These are phyloP conservation scores for Hypomontagnella submonticulosa DNA, from an alignment of 495 filamentous ascomycete species.

Conservation along the genomic window DNA sequence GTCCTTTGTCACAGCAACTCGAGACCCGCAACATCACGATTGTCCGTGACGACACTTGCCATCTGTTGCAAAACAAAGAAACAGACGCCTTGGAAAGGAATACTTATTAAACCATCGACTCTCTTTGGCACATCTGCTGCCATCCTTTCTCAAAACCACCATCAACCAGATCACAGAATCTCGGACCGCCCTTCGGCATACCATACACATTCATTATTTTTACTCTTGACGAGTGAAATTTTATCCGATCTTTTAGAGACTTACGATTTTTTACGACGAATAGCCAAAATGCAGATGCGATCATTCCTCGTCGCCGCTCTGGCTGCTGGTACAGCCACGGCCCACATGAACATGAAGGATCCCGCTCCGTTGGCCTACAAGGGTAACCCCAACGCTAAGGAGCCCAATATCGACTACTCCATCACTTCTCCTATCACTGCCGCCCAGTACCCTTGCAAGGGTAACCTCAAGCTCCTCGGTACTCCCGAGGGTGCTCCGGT, in stretches of 20 bases:
- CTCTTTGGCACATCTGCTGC: slow-evolving; percentile 15
- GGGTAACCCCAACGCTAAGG: slow-evolving; percentile 59
- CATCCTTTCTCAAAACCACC: slow-evolving; percentile 6
- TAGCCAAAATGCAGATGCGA: slow-evolving; percentile 52
- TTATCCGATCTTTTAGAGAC: neutral
- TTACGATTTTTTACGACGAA: slow-evolving; percentile 14
- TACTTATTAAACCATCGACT: slow-evolving; percentile 23
- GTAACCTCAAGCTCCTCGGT: slow-evolving; percentile 66
- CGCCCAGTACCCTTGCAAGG: slow-evolving; percentile 73
- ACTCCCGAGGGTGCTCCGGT: slow-evolving; percentile 57
- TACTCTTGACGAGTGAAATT: slow-evolving; percentile 23
- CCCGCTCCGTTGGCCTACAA: slow-evolving; percentile 67
- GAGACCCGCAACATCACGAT: slow-evolving; percentile 18
- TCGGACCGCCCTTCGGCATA: slow-evolving; percentile 33
- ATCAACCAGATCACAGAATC: slow-evolving; percentile 25
- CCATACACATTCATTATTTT: slow-evolving; percentile 31
- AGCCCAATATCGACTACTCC: slow-evolving; percentile 62
- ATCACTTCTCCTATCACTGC: slow-evolving; percentile 65
- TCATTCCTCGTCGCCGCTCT: slow-evolving; percentile 45
- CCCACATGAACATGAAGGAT: slow-evolving; percentile 69
- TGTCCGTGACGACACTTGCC: slow-evolving; percentile 12
- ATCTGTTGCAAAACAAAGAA: slow-evolving; percentile 28
- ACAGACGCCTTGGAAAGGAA: too few relatives aligned
- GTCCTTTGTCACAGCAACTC: slow-evolving; percentile 36
- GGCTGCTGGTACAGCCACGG: slow-evolving; percentile 53